Base-by-base conservation (phyloP, 768 basidiomycete species). In the Pulveroboletus sp. region DNA sequence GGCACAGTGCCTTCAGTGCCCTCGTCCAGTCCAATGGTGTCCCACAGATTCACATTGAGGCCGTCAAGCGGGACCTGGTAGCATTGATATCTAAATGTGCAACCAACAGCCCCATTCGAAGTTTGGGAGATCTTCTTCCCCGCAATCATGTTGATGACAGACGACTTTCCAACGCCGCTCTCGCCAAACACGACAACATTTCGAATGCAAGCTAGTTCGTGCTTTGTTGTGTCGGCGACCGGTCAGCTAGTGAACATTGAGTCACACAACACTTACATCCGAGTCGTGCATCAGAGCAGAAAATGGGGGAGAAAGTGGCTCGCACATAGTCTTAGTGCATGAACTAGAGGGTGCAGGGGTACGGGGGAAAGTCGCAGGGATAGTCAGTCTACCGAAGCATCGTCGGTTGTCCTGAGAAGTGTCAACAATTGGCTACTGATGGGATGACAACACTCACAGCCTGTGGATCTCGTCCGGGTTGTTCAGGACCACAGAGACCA, bases 151-250 rank as follows among this genome's bases (percentile, higher is more conserved):
- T 75, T 76, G 53, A 76, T 61, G 29, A 75, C 53, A 1, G 71
- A 73, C 44, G 73, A 74, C 49, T 76, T 76, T 30, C 69, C 68
- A 13, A 61, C 45, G 10, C 74, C 72, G 6, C 65, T 65, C 50
- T 74, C 70, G 6, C 75, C 74, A 47, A 76, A 76, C 6, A 76
- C 42, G 24, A 76, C 60, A 32, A 74, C 43, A 48, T 75, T 75
- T 29, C 57, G 61, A 43, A 43, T 16, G 32, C 32, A 58, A 38
- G 10, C 43, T 14, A 10, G 32, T 13, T 29, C 23, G 20, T 17
- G 23, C 61, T 62, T 51, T 20, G 16, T 35, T 31, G 45, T 41
- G 34, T 52, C 37, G 42, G 10, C 13, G 37, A 31, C 23, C 8
- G 40, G 23, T 52, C 30, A 41, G 41, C 20, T 17, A 12, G 12